These are phyloP conservation scores for Heimioporus sp. DNA, from an alignment of 768 basidiomycete genomes.

Conservation along the genomic window DNA sequence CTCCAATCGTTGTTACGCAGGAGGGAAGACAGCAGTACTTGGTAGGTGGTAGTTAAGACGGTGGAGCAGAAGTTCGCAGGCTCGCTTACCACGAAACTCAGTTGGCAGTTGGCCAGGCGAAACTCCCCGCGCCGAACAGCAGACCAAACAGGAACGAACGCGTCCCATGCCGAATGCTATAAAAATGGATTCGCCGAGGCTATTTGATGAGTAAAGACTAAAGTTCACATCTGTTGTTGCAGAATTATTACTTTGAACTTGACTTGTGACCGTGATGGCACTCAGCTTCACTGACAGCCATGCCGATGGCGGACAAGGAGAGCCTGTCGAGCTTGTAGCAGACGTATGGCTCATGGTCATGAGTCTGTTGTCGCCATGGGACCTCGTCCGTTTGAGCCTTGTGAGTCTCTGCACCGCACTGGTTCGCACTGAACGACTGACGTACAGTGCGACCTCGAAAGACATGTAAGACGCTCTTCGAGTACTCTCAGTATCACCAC, in stretches of 20 bases:
- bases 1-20: too few species aligned
- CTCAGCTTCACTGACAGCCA: background rate
- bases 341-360: constrained; percentile 32
- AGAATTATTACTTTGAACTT: background rate
- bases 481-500: constrained; percentile 22
- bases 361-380: constrained; percentile 24
- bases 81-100: too few species aligned
- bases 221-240: background rate
- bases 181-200: constrained; percentile 8
- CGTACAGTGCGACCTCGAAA: background rate
- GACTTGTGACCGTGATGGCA: background rate
- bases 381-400: constrained; percentile 22
- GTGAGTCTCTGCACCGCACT: constrained; percentile 14
- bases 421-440: background rate
- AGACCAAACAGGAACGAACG: constrained; percentile 2
- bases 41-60: too few species aligned
- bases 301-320: background rate
- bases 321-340: constrained; percentile 18
- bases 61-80: too few species aligned
- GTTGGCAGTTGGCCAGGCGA: constrained; percentile 20
- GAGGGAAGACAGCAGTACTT: too few species aligned
- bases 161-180: background rate
- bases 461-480: constrained; percentile 26
- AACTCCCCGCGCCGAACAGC: constrained; percentile 2
- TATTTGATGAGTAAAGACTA: background rate